Conservation (phyloP, 108 stramenopile species). For the Aurantiochytrium sp. region DNA sequence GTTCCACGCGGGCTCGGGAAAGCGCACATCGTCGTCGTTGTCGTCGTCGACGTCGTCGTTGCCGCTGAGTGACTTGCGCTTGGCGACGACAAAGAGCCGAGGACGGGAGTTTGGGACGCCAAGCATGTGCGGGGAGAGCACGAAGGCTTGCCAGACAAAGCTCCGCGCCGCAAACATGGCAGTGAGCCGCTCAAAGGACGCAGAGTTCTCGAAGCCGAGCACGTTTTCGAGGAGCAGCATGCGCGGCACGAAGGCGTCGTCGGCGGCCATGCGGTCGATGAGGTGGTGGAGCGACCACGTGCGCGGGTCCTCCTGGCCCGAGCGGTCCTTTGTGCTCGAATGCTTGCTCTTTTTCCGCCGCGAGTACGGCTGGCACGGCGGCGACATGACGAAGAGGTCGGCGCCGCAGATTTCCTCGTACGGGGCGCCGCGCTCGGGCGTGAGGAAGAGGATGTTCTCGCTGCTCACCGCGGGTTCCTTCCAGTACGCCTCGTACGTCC, state of each 20-base stretch:
- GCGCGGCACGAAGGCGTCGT: conserved; percentile 53
- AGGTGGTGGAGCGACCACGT: neutral
- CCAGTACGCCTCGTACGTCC: conserved; percentile 37
- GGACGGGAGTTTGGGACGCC: conserved; percentile 81
- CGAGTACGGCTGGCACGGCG: conserved; percentile 82
- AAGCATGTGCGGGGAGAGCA: conserved; percentile 67
- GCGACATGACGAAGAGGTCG: conserved; percentile 72
- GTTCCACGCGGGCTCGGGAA: no score
- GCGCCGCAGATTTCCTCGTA: conserved; percentile 46
- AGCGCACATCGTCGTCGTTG: no score
- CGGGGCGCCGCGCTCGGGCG: neutral
- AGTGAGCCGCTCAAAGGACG: conserved; percentile 59
- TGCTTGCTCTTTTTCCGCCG: conserved; percentile 25
- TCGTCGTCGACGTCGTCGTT: no score
- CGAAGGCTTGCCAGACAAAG: conserved; percentile 41
- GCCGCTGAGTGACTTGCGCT: neutral
- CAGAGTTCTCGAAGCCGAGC: conserved; percentile 73
- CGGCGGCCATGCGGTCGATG: conserved; percentile 33
- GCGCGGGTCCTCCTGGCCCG: neutral
- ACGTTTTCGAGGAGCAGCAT: conserved; percentile 79
- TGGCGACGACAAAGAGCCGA: conserved; percentile 58
- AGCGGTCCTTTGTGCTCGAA: neutral
- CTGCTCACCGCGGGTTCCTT: conserved; percentile 52
- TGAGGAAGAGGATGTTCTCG: neutral
- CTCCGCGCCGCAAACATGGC: conserved; percentile 46